Conservation (phyloP, 2,329 filamentous ascomycete species). For the Apiospora marii region DNA sequence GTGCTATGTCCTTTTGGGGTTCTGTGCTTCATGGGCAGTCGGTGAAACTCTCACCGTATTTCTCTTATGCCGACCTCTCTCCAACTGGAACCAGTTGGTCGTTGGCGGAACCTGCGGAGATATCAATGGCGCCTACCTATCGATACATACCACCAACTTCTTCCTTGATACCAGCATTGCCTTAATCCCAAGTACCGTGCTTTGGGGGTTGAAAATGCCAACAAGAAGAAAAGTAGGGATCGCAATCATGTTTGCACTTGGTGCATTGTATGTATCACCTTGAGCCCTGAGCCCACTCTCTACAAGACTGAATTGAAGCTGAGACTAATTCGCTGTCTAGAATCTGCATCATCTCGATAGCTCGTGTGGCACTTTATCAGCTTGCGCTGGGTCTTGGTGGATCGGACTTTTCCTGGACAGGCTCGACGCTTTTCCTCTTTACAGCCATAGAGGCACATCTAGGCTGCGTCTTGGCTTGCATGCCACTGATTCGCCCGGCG, state of each 20-base stretch:
- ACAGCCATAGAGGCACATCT: not conserved
- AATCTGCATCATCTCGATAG: not conserved
- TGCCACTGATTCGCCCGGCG: not conserved
- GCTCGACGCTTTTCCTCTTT: not conserved
- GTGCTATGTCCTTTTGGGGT: not conserved
- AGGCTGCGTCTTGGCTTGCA: not conserved
- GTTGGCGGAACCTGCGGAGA: not conserved
- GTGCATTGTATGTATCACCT: not conserved
- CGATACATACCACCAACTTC: not conserved
- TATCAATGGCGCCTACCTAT: not conserved
- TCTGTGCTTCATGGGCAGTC: not conserved
- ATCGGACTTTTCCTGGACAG: not conserved
- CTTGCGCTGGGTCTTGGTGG: not conserved
- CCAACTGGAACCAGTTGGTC: not conserved
- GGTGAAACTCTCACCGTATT: not conserved
- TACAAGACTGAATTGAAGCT: too few species aligned
- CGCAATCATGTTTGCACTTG: not conserved
- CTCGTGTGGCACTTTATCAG: not conserved
- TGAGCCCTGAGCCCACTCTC: too few species aligned
- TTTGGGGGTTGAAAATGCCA: not conserved
- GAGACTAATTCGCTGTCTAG: not conserved
- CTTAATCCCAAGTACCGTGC: not conserved
- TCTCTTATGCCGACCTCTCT: not conserved
- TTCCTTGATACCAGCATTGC: not conserved
- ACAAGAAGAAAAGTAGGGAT: not conserved